Conservation (phyloP, 768 basidiomycete genomes). For the Favolaschia claudopus region DNA sequence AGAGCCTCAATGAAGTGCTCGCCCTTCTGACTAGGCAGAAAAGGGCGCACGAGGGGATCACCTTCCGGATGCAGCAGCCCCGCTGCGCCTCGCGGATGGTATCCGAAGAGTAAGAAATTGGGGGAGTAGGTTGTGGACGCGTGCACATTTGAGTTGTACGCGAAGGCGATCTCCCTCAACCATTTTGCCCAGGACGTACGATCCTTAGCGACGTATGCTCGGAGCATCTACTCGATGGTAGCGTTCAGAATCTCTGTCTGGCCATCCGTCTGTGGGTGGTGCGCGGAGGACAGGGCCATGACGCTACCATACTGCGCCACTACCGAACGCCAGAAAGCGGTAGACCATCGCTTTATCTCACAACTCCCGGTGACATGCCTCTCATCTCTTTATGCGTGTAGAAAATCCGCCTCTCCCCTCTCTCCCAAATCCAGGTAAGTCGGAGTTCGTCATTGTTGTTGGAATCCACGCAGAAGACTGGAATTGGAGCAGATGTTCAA, state of each 20-base stretch:
- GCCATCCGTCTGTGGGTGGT: too few relatives aligned
- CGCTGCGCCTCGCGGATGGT: conserved; percentile 20
- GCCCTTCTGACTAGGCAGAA: background rate
- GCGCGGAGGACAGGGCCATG: conserved; percentile 30
- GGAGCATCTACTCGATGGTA: too few relatives aligned
- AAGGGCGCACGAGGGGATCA: background rate
- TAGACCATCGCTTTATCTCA: conserved; percentile 3
- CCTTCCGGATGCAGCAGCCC: background rate
- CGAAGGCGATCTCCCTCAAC: conserved; percentile 35
- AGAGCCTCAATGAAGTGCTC: conserved; percentile 1
- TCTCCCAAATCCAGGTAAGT: too few relatives aligned
- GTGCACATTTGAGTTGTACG: conserved; percentile 38
- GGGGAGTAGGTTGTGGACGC: conserved; percentile 33
- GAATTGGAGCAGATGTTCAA: too few relatives aligned
- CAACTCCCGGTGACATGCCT: too few relatives aligned
- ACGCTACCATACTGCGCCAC: background rate
- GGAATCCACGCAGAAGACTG: too few relatives aligned
- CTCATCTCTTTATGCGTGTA: too few relatives aligned
- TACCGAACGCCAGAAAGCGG: conserved; percentile 24
- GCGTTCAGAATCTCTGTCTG: too few relatives aligned
- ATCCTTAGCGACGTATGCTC: too few relatives aligned
- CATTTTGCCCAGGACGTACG: too few relatives aligned
- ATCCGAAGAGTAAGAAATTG: conserved; percentile 37
- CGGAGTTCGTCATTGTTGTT: too few relatives aligned
- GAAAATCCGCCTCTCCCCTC: too few relatives aligned